Evolutionary conservation across 176 grass and related monocot genomes (phyloP).

Genomic region (Oryza australiensis): DNA sequence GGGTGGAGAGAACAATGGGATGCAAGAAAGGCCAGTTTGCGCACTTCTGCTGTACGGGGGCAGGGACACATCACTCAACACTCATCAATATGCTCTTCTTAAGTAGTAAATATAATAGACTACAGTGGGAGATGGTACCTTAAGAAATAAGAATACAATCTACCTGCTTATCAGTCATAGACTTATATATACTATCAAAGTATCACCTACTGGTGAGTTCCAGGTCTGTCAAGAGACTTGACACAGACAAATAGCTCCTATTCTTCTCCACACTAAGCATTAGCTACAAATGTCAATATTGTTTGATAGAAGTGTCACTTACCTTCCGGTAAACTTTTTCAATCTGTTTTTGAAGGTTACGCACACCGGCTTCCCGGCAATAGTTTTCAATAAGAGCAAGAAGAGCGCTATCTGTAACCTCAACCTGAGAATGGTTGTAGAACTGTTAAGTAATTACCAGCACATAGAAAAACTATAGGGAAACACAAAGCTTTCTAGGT

Average conservation of each 20-base stretch:
- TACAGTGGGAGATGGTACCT: background rate
- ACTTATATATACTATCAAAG: background rate
- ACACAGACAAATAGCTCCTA: background rate
- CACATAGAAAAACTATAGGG: background rate
- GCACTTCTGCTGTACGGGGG: too few species aligned
- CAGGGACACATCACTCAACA: too few species aligned
- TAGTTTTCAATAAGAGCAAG: slow-evolving; percentile 76
- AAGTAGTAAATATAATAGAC: background rate
- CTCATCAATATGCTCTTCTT: background rate
- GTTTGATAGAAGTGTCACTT: slow-evolving; percentile 1
- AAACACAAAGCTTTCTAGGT: background rate
- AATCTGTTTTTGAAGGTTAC: slow-evolving; percentile 76
- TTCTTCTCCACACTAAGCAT: slow-evolving; percentile 9
- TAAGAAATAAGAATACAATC: background rate
- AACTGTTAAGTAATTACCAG: background rate
- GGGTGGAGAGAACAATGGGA: background rate
- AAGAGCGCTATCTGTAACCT: slow-evolving; percentile 64
- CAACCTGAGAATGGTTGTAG: slow-evolving; percentile 42
- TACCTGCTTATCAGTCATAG: background rate
- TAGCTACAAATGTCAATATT: background rate
- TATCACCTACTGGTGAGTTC: background rate
- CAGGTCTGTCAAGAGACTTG: background rate
- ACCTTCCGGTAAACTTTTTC: slow-evolving; percentile 82
- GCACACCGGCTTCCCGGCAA: slow-evolving; percentile 73
- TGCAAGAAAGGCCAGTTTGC: background rate